Base-by-base conservation (phyloP, 768 basidiomycete genomes). In the Tremella fuciformis region DNA sequence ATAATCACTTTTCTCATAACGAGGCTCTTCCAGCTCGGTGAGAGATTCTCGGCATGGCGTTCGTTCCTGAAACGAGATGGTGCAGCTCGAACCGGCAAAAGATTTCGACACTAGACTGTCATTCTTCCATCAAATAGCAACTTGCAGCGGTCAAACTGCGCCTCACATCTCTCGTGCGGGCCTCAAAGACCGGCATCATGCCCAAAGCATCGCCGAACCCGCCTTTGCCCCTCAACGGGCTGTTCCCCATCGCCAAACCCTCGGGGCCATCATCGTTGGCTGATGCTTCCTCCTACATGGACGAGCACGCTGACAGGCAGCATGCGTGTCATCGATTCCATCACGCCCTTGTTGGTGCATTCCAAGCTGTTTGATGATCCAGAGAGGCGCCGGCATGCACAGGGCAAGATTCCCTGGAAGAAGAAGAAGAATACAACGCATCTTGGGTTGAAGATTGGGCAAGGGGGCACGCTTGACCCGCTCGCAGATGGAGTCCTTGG, bases 401-500 rank as follows among this genome's bases (percentile, higher is more conserved):
- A 26, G 49, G 37, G n/a, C 48, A 59, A 50, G 26, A 24, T 34
- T 11, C 13, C 13, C 4, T n/a, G 29, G 26, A 49, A 61, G 39
- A 70, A 62, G 66, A 74, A 58, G 61, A 69, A 70, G 51, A 85
- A 87, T 46, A 81, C 68, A 22, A 70, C 82, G 34, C 82, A 83
- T 55, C 80, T 83, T 29, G 84, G 84, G 58, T 69, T 83, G 15
- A 82, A 80, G 61, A 81, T 82, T 69, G 78, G 79, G 22, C 83
- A 84, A 73, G 82, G 76, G 29, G 82, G 96, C 3, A 99, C 96
- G 2, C 80, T 99, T 50, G 96, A 99, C 79, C 96, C 96, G 15
- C 81, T 98, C 37, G 96, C 96, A 4, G 91, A 96, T 76, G 94
- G 94, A 44, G 91, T 96, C 15, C 80, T 97, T 63, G 90, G 92